phyloP scores from a whole-genome alignment of 2,329 filamentous ascomycete species.

The Clonostachys rhizophaga region DNA sequence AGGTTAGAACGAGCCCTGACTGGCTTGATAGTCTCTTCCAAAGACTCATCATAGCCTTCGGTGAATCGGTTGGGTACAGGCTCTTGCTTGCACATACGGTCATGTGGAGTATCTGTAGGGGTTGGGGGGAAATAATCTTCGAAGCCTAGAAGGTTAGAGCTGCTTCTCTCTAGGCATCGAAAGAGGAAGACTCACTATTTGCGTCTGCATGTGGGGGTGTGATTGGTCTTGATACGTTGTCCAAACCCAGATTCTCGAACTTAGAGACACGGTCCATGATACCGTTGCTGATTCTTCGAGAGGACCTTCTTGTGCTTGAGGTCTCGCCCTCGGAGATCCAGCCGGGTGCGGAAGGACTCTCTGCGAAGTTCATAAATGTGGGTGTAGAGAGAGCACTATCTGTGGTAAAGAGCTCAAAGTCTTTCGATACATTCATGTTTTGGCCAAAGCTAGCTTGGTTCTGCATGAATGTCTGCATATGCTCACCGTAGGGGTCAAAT shows the following conservation, averaged over 20 bases:
- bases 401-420: slow-evolving; percentile 44
- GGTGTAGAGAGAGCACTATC: slow-evolving; percentile 43
- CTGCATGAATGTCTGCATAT: slow-evolving; percentile 38
- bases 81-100: slow-evolving; percentile 35
- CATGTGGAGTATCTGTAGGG: slow-evolving; percentile 59
- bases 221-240: slow-evolving; percentile 44
- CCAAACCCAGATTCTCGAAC: slow-evolving; percentile 48
- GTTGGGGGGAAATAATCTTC: slow-evolving; percentile 64
- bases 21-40: slow-evolving; percentile 63
- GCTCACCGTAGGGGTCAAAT: slow-evolving; percentile 40
- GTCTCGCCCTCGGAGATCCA: slow-evolving; percentile 49
- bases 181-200: slow-evolving; percentile 42
- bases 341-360: slow-evolving; percentile 36
- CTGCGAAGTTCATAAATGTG: slow-evolving; percentile 19
- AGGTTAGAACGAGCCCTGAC: slow-evolving; percentile 33
- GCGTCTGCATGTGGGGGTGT: slow-evolving; percentile 60
- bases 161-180: too few species aligned
- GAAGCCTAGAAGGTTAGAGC: slow-evolving; percentile 2
- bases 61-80: slow-evolving; percentile 44
- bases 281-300: slow-evolving; percentile 49
- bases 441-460: slow-evolving; percentile 35
- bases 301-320: slow-evolving; percentile 22
- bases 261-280: slow-evolving; percentile 56
- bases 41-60: slow-evolving; percentile 59
- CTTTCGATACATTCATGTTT: slow-evolving; percentile 35